These are phyloP conservation scores for Paraphoma chrysanthemicola DNA, from an alignment of 2,329 filamentous ascomycete species.

Conservation along the genomic window DNA sequence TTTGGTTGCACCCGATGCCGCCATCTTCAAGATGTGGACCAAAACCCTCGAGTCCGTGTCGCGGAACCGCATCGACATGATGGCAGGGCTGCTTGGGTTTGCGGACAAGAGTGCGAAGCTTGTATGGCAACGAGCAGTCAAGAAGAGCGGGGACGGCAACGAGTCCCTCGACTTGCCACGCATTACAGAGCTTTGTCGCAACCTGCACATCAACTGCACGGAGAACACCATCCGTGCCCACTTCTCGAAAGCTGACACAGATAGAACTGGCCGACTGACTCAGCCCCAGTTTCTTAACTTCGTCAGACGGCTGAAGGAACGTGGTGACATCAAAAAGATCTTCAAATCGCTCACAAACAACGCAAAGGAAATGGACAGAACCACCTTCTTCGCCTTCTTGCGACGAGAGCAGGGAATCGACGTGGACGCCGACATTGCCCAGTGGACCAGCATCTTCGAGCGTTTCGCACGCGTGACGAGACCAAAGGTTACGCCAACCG, in stretches of 20 bases:
- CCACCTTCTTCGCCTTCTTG: slow-evolving; percentile 80
- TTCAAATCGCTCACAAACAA: slow-evolving; percentile 67
- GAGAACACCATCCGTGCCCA: slow-evolving; percentile 74
- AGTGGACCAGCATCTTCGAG: slow-evolving; percentile 77
- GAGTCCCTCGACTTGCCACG: slow-evolving; percentile 79
- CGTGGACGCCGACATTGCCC: slow-evolving; percentile 67
- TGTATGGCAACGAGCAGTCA: slow-evolving; percentile 88
- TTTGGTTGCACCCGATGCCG: slow-evolving; percentile 77
- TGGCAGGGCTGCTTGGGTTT: slow-evolving; percentile 82
- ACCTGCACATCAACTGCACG: slow-evolving; percentile 89
- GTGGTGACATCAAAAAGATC: slow-evolving; percentile 79
- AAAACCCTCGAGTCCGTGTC: slow-evolving; percentile 83
- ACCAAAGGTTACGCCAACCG: slow-evolving; percentile 51
- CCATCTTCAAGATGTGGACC: slow-evolving; percentile 80
- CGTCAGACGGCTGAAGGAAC: slow-evolving; percentile 80
- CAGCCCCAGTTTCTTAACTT: slow-evolving; percentile 86
- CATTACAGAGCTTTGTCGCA: slow-evolving; percentile 84
- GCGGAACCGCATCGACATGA: slow-evolving; percentile 84
- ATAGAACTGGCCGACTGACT: slow-evolving; percentile 70
- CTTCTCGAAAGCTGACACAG: slow-evolving; percentile 76
- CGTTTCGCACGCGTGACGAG: slow-evolving; percentile 62
- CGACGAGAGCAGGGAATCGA: slow-evolving; percentile 77
- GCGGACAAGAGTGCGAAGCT: slow-evolving; percentile 78
- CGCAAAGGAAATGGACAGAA: slow-evolving; percentile 69
- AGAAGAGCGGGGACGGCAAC: slow-evolving; percentile 66